Conservation (phyloP, 2,329 filamentous ascomycete genomes). For the Cercospora brassicicola region DNA sequence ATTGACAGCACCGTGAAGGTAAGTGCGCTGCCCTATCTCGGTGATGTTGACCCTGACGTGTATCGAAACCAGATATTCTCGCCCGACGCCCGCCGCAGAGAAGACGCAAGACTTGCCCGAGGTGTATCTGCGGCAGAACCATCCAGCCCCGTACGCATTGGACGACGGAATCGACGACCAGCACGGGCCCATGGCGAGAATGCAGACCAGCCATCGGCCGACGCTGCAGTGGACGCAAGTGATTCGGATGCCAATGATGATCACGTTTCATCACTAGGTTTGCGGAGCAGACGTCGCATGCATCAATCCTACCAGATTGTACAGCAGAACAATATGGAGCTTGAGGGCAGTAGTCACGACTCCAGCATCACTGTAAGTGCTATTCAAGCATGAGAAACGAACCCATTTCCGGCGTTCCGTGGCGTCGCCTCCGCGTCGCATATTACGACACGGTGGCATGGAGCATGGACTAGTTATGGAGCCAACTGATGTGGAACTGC, state of each 20-base stretch:
- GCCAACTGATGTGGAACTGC: background rate
- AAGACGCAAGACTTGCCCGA: slow-evolving; percentile 57
- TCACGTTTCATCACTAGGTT: slow-evolving; percentile 47
- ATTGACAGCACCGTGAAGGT: slow-evolving; percentile 42
- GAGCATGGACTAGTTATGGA: background rate
- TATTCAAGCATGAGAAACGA: background rate
- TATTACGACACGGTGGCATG: background rate
- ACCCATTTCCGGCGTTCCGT: background rate
- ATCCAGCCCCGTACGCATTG: slow-evolving; percentile 32
- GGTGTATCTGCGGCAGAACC: slow-evolving; percentile 56
- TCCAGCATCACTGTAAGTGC: slow-evolving; percentile 53
- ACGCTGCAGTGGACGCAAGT: slow-evolving; percentile 33
- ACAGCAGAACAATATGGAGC: slow-evolving; percentile 61
- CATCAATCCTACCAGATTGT: slow-evolving; percentile 62
- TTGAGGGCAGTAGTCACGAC: slow-evolving; percentile 59
- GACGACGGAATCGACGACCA: slow-evolving; percentile 16
- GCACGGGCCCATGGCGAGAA: background rate
- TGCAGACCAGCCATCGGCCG: slow-evolving; percentile 23
- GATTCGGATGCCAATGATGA: slow-evolving; percentile 38
- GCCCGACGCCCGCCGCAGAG: slow-evolving; percentile 58
- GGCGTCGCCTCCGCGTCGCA: background rate
- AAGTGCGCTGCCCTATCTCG: slow-evolving; percentile 42
- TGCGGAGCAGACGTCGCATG: slow-evolving; percentile 59
- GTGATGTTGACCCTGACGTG: slow-evolving; percentile 65
- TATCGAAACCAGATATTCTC: slow-evolving; percentile 72